Percentiles rank a stretch among this genome's conserved stretches.
phyloP scores from a whole-genome alignment of 805 yeast genomes.

The Myxozyma vanderwaltii region DNA sequence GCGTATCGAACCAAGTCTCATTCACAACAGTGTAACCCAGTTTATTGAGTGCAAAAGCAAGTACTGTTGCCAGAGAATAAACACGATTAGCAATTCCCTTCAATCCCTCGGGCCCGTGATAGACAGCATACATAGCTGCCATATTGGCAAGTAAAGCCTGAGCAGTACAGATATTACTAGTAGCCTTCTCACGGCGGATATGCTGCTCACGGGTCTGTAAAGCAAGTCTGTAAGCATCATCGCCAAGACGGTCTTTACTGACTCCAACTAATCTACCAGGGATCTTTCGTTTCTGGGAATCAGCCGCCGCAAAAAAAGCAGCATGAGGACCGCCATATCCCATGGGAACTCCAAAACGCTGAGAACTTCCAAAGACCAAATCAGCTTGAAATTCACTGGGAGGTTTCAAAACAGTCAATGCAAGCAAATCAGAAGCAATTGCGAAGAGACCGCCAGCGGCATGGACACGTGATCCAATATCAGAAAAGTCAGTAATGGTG shows the following conservation, averaged over 20 bases:
- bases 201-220: constrained; percentile 98
- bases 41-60: constrained; percentile 61
- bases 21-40: constrained; percentile 57
- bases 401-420: constrained; percentile 80
- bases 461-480: constrained; percentile 68
- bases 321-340: constrained; percentile 99
- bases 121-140: constrained; percentile 93
- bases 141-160: constrained; percentile 95
- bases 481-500: constrained; percentile 53
- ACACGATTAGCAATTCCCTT: constrained; percentile 75
- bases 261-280: constrained; percentile 97
- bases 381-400: constrained; percentile 90
- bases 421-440: constrained; percentile 90
- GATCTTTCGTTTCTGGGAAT: constrained; percentile 80
- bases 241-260: constrained; percentile 87
- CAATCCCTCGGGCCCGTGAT: constrained; percentile 91
- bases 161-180: constrained; percentile 97
- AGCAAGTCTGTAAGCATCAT: constrained; percentile 87
- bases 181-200: constrained; percentile 95
- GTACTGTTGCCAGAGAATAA: constrained; percentile 67
- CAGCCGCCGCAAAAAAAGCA: constrained; percentile 89
- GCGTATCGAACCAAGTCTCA: constrained; percentile 80
- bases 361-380: constrained; percentile 88
- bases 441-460: constrained; percentile 71
- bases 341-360: constrained; percentile 95